Evolutionary conservation across 257 asterid genomes (phyloP).

Genomic region (Nicotiana obtusifolia): DNA sequence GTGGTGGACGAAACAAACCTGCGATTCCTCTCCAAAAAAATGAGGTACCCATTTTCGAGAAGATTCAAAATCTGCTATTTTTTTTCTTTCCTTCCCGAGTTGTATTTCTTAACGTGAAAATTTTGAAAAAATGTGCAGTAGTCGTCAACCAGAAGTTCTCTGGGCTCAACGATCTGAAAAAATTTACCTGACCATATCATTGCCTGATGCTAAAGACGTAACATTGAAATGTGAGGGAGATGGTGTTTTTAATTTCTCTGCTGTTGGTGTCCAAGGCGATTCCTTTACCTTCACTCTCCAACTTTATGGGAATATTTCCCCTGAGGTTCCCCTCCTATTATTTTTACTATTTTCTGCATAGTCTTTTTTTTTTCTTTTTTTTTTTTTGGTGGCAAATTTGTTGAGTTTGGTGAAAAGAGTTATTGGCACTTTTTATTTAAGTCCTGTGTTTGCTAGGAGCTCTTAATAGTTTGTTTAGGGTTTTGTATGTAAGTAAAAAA

Average conservation of each 20-base stretch:
- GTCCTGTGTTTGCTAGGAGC: neutral
- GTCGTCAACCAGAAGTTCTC: constrained; percentile 82
- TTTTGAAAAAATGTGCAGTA: constrained; percentile 28
- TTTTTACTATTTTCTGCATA: neutral
- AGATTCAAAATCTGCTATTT: neutral
- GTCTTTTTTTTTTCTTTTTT: neutral
- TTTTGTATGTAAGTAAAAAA: neutral
- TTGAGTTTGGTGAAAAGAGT: neutral
- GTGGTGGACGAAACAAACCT: neutral
- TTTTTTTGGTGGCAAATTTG: neutral
- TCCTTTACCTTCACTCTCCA: constrained; percentile 55
- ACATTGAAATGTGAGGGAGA: constrained; percentile 55
- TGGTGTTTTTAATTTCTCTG: constrained; percentile 65
- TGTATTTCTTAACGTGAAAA: neutral
- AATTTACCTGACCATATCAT: constrained; percentile 67
- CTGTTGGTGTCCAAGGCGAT: constrained; percentile 50
- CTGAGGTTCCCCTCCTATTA: constrained; percentile 43
- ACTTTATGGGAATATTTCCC: constrained; percentile 51
- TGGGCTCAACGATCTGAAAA: constrained; percentile 90
- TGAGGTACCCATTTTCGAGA: neutral
- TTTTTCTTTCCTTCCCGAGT: neutral
- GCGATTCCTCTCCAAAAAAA: neutral
- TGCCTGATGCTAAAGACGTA: constrained; percentile 78
- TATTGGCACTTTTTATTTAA: neutral
- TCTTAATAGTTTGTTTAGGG: neutral